Evolutionary conservation across 352 stramenopile genomes (phyloP).

Genomic region (Pythium myriotylum): DNA sequence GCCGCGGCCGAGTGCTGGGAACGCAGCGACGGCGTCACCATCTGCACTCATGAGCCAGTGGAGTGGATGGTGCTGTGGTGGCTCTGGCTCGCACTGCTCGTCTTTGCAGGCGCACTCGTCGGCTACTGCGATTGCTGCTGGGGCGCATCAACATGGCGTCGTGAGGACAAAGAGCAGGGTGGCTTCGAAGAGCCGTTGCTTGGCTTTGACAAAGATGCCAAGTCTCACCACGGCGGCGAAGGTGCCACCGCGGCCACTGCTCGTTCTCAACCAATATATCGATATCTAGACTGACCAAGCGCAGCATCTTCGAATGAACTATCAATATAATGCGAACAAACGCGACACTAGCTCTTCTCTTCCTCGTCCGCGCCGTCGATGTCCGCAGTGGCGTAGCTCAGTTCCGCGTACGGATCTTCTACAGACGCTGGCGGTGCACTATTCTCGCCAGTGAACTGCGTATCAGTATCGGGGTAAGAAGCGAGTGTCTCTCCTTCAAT

Average conservation of each 20-base stretch:
- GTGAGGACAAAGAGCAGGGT: background rate
- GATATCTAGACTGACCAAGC: slow-evolving; percentile 42
- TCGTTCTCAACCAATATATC: slow-evolving; percentile 41
- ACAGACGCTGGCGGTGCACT: slow-evolving; percentile 13
- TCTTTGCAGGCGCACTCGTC: slow-evolving; percentile 38
- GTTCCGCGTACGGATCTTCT: slow-evolving; percentile 46
- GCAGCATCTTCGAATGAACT: background rate
- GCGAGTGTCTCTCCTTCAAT: slow-evolving; percentile 63
- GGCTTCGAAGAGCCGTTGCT: slow-evolving; percentile 28
- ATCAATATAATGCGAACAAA: background rate
- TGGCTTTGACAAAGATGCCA: background rate
- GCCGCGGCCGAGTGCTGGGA: slow-evolving; percentile 58
- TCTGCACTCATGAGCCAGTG: slow-evolving; percentile 53
- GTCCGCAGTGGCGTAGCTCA: slow-evolving; percentile 57
- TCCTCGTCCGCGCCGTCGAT: slow-evolving; percentile 7
- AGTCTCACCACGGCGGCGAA: background rate
- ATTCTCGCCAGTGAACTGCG: slow-evolving; percentile 40
- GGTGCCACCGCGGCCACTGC: background rate
- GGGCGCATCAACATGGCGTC: slow-evolving; percentile 6
- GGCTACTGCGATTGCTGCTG: slow-evolving; percentile 37
- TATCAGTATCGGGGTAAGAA: slow-evolving; percentile 76
- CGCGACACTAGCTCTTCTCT: slow-evolving; percentile 14
- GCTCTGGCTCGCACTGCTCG: slow-evolving; percentile 67
- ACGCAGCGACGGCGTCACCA: slow-evolving; percentile 49
- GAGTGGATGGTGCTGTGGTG: slow-evolving; percentile 59